Percentiles rank a stretch among this genome's conserved stretches.
Evolutionary conservation across 495 filamentous ascomycete genomes (phyloP).

Genomic region (Aspergillus egyptiacus): DNA sequence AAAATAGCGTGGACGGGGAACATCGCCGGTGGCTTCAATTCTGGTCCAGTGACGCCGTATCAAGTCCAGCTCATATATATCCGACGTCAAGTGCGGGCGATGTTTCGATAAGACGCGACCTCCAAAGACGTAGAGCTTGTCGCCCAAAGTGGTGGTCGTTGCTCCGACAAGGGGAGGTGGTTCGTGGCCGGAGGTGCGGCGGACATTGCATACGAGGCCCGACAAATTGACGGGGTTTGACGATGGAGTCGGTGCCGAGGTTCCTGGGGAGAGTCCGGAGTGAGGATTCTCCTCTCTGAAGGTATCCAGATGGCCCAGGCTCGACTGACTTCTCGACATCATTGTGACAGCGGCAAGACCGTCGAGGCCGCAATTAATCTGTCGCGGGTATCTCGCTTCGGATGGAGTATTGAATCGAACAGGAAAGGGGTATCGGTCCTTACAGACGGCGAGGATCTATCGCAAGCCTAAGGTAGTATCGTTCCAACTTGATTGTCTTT

Average conservation of each 20-base stretch:
- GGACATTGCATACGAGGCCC: slow-evolving; percentile 88
- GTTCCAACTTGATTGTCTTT: not conserved
- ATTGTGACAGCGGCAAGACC: slow-evolving; percentile 21
- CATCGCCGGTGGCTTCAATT: slow-evolving; percentile 73
- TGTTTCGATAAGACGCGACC: slow-evolving; percentile 80
- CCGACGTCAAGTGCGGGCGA: slow-evolving; percentile 74
- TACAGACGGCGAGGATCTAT: too few species aligned
- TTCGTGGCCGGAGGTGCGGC: slow-evolving; percentile 83
- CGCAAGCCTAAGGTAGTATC: not conserved
- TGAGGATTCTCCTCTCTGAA: slow-evolving; percentile 30
- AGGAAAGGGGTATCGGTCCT: too few species aligned
- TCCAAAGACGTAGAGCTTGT: slow-evolving; percentile 94
- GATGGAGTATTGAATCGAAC: too few species aligned
- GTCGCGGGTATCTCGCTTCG: not conserved
- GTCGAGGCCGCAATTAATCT: not conserved
- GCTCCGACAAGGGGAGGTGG: slow-evolving; percentile 89
- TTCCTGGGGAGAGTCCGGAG: slow-evolving; percentile 28
- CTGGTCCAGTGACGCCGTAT: slow-evolving; percentile 89
- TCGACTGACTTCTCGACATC: slow-evolving; percentile 46
- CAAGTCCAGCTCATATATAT: slow-evolving; percentile 89
- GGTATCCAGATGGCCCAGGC: slow-evolving; percentile 34
- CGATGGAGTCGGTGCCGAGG: slow-evolving; percentile 27
- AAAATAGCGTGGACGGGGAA: slow-evolving; percentile 89
- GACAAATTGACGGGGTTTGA: slow-evolving; percentile 62
- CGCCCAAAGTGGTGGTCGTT: slow-evolving; percentile 88